Base-by-base conservation (phyloP, 768 basidiomycete species). In the Leccinum truebloodii region DNA sequence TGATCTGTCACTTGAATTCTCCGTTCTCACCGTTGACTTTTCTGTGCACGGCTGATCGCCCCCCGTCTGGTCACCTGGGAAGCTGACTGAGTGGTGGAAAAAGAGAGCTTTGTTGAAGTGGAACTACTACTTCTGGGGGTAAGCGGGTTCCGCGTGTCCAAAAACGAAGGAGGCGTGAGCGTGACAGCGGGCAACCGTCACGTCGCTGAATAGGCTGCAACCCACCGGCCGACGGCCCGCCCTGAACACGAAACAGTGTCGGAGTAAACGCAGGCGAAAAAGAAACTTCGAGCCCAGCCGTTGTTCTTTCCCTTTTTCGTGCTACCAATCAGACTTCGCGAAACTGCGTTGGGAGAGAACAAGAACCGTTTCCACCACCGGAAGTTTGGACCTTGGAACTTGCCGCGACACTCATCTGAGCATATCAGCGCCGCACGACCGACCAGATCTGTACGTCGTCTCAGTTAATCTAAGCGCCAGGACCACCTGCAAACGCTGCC, bases 231-330 rank as follows among this genome's bases (percentile, higher is more conserved):
- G 28, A 50, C 52, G 49, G 67, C 37, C 57, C 52, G 60, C 22
- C 35, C 4, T 34, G 7, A 56, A 54, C 59, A 35, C 30, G 49
- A 61, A 46, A 55, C 55, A 35, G 30, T 32, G 32, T 52, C 52
- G 41, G 52, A n/a, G 34, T 26, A 37, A 50, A 44, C 16, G 22
- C 12, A 55, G 26, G 30, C 28, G 52, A 55, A 54, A 22, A 28
- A 41, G 39, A 34, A 18, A 39, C 41, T n/a, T 44, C 9, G 41
- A 44, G 52, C 50, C 52, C 35, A 28, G 44, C 50, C n/a, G n/a
- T n/a, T 13, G 44, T 61, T 63, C 44, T 46, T 46, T 46, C 10
- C 69, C 58, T 69, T 69, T 64, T 71, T 57, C 30, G 59, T 54
- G 44, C 3, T 48, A 35, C 44, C 12, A 46, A 51, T 62, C 58